Percentiles rank a stretch among this genome's conserved stretches.
Conservation (phyloP, 805 yeast genomes). For the Suhomyces vadensis region DNA sequence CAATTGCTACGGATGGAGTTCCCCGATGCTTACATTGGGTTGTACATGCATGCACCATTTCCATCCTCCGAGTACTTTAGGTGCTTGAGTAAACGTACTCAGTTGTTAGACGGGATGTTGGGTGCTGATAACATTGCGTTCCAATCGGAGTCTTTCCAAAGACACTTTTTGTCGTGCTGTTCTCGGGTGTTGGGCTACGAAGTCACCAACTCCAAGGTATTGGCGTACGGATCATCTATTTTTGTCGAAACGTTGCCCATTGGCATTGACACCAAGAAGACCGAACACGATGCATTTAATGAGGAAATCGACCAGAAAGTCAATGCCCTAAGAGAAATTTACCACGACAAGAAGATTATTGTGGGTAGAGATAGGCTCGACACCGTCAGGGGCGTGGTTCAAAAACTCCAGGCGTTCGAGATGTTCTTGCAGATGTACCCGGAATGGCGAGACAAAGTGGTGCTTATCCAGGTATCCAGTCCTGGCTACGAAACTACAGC, state of each 20-base stretch:
- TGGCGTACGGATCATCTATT: conserved; percentile 76
- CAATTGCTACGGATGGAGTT: conserved; percentile 77
- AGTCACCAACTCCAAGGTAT: conserved; percentile 54
- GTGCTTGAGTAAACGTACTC: conserved; percentile 78
- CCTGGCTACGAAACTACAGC: conserved; percentile 56
- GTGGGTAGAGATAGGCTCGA: conserved; percentile 95
- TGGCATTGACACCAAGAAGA: conserved; percentile 78
- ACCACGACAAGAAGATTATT: conserved; percentile 70
- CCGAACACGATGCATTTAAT: conserved; percentile 61
- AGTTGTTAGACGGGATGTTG: conserved; percentile 84
- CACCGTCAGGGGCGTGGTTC: conserved; percentile 88
- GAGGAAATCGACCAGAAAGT: conserved; percentile 61
- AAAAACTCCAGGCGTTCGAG: conserved; percentile 89
- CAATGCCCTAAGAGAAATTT: conserved; percentile 59
- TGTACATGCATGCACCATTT: conserved; percentile 88
- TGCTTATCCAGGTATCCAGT: conserved; percentile 86
- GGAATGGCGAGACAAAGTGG: conserved; percentile 85
- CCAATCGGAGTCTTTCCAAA: conserved; percentile 81
- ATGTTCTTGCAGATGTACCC: conserved; percentile 88
- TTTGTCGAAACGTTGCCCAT: conserved; percentile 78
- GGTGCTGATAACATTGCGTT: conserved; percentile 87
- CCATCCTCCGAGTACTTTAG: conserved; percentile 94
- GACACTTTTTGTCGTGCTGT: conserved; percentile 91
- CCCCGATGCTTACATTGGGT: conserved; percentile 72
- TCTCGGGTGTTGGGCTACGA: conserved; percentile 86